Conservation (phyloP, 1,284 basidiomycete genomes). For the Trametes pubescens region DNA sequence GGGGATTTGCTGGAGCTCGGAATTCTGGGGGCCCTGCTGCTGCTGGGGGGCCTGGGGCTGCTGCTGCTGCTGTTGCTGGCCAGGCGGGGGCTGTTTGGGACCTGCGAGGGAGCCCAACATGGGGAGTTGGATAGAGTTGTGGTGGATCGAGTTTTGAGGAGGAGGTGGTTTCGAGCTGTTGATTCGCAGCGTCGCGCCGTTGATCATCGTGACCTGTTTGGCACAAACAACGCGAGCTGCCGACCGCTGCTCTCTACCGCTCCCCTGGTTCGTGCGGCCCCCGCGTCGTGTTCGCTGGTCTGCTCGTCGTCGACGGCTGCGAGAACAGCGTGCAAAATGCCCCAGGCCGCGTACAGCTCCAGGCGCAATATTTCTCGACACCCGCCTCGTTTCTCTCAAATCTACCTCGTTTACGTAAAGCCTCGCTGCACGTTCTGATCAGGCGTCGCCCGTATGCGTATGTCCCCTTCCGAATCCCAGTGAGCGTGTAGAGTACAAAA, state of each 20-base stretch:
- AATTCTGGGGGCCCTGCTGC: slow-evolving; percentile 61
- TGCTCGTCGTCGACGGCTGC: slow-evolving; percentile 14
- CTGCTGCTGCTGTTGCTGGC: slow-evolving; percentile 50
- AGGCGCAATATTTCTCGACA: slow-evolving; percentile 19
- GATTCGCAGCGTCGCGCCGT: slow-evolving; percentile 40
- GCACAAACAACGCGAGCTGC: slow-evolving; percentile 35
- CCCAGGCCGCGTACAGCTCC: neutral
- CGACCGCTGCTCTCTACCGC: slow-evolving; percentile 12
- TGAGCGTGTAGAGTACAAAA: slow-evolving; percentile 1
- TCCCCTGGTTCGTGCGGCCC: slow-evolving; percentile 12
- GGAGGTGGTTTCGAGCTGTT: slow-evolving; percentile 41
- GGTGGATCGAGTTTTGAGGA: slow-evolving; percentile 40
- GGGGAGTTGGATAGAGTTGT: slow-evolving; percentile 56
- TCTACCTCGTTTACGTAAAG: slow-evolving; percentile 36
- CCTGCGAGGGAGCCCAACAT: slow-evolving; percentile 75
- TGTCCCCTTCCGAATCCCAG: neutral
- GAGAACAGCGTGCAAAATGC: slow-evolving; percentile 2
- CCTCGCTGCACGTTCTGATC: slow-evolving; percentile 12
- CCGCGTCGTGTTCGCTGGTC: slow-evolving; percentile 9
- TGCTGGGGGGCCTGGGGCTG: slow-evolving; percentile 60
- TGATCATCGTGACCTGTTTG: slow-evolving; percentile 41
- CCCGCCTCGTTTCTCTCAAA: slow-evolving; percentile 35
- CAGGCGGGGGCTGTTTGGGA: slow-evolving; percentile 45
- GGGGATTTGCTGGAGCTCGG: slow-evolving; percentile 74
- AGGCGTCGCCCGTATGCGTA: neutral